A percentile compares a stretch with the other conserved stretches of the same genome.
These are phyloP conservation scores for Talaromyces rugulosus DNA, from an alignment of 2,329 filamentous ascomycete genomes.

Conservation along the genomic window DNA sequence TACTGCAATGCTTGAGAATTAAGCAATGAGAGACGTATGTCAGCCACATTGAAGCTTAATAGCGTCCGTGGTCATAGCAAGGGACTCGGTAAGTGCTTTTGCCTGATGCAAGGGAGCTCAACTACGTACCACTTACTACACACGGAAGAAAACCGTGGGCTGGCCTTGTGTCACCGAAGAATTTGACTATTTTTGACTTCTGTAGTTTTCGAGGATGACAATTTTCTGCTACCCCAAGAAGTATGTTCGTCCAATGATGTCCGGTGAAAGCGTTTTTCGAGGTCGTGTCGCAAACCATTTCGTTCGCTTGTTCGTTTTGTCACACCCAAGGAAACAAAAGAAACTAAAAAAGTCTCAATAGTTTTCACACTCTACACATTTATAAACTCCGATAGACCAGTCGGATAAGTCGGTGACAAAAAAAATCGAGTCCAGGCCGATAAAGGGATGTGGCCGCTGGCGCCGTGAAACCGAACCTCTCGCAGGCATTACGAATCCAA, in stretches of 20 bases:
- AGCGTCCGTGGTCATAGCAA: neutral
- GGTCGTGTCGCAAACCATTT: neutral
- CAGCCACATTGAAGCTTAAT: neutral
- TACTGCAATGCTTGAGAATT: neutral
- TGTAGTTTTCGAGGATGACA: neutral
- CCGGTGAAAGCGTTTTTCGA: neutral
- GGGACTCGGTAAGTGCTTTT: neutral
- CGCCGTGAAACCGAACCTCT: neutral
- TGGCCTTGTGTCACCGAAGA: neutral
- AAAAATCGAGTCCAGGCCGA: neutral
- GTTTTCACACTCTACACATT: neutral
- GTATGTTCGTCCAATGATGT: neutral
- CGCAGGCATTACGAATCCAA: neutral
- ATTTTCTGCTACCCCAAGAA: neutral
- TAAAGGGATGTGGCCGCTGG: neutral
- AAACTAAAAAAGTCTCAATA: neutral
- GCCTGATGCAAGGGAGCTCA: neutral
- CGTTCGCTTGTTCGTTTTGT: neutral
- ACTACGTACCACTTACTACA: neutral
- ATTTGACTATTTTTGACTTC: neutral
- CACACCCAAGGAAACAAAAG: neutral
- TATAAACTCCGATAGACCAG: neutral
- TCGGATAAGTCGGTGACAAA: neutral
- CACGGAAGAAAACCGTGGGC: neutral
- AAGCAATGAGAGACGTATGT: neutral